phyloP scores from a whole-genome alignment of 208 protist species.

The Leishmania amazonensis region DNA sequence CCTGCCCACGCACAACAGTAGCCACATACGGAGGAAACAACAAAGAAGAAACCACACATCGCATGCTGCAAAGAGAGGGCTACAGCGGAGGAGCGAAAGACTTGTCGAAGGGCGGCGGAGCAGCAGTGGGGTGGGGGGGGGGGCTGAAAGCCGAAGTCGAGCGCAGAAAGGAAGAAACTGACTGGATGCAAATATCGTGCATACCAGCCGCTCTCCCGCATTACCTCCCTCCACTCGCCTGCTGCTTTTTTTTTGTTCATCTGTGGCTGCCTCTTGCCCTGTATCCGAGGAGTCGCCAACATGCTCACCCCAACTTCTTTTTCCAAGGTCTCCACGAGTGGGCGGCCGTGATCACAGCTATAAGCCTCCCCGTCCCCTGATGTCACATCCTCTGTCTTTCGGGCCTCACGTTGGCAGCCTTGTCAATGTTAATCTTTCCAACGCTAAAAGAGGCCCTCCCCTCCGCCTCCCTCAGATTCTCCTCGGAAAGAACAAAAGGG shows the following conservation, averaged over 20 bases:
- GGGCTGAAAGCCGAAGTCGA: neutral
- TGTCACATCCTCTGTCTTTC: neutral
- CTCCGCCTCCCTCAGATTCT: neutral
- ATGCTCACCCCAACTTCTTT: neutral
- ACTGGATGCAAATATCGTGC: neutral
- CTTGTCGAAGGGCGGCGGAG: neutral
- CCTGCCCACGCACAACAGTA: too few relatives aligned
- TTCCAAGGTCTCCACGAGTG: neutral
- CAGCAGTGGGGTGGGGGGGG: too few relatives aligned
- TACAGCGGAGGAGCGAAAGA: neutral
- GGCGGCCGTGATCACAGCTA: neutral
- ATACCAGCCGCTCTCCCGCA: neutral
- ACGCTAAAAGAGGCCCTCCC: neutral
- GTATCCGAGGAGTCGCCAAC: neutral
- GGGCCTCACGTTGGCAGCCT: neutral
- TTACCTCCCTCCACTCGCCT: neutral
- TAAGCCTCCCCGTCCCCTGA: neutral
- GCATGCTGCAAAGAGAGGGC: neutral
- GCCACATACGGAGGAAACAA: neutral
- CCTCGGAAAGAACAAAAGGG: neutral
- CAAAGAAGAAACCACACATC: neutral
- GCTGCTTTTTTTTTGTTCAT: neutral
- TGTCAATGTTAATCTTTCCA: neutral
- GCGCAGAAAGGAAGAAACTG: neutral
- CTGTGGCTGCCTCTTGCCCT: neutral